Evolutionary conservation across 179 eudicot genomes (phyloP).

Genomic region (Carnegiea gigantea): DNA sequence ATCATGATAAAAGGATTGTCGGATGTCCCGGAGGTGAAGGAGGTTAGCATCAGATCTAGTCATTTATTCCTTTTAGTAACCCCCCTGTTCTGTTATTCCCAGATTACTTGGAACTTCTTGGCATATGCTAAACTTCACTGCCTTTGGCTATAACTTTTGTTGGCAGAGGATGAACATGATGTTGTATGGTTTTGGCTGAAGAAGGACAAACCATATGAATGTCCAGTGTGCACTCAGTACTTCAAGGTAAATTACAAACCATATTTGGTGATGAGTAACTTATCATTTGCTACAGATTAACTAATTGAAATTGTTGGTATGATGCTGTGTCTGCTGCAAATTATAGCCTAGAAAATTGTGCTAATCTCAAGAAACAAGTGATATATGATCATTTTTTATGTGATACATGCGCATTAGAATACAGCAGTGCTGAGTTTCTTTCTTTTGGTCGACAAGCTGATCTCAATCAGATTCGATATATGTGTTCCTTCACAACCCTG

Average conservation of each 20-base stretch:
- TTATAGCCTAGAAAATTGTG: not conserved
- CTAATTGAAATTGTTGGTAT: not conserved
- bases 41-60: conserved; percentile 41
- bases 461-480: not conserved
- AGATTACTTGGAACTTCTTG: not conserved
- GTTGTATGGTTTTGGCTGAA: conserved; percentile 94
- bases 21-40: conserved; percentile 97
- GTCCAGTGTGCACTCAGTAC: conserved; percentile 89
- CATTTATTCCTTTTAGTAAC: not conserved
- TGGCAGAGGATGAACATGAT: conserved; percentile 89
- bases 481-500: not conserved
- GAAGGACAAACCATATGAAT: conserved; percentile 69
- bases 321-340: not conserved
- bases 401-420: not conserved
- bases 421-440: not conserved
- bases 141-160: not conserved
- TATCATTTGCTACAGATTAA: not conserved
- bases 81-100: not conserved
- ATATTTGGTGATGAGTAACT: not conserved
- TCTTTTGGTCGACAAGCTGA: not conserved
- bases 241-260: conserved; percentile 49
- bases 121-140: not conserved
- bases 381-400: not conserved
- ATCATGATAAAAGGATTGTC: conserved; percentile 75
- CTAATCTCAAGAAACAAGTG: not conserved